Base-by-base conservation (phyloP, 331 rosid species). In the Telfairia occidentalis region DNA sequence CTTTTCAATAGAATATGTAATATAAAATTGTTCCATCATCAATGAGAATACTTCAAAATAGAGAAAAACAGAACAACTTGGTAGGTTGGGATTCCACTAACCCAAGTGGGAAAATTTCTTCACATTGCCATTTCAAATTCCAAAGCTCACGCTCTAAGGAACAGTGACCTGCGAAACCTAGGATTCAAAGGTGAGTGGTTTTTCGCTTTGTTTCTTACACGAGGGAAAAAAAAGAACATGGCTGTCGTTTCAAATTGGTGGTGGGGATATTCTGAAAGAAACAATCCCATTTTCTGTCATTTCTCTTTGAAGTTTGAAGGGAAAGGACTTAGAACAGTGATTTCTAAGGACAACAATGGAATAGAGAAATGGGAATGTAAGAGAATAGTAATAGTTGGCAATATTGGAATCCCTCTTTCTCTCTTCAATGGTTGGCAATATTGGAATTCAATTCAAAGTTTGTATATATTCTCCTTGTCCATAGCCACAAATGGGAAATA, bases 61-160 rank as follows among this genome's bases (percentile, higher is more conserved):
- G 60, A 49, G 78, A 71, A 50, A 50, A 73, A 55, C 64, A 74
- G 37, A 72, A 73, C 79, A 58, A 78, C 77, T 65, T 63, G 81
- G 52, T 59, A 29, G 57, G 77, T 69, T 76, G 66, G 61, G 57
- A 66, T 50, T 78, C 79, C 81, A 59, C 71, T 7, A 46, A 71
- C 30, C 76, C 42, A 7, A 71, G 76, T 71, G 45, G 60, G 40
- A 48, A 48, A 28, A 28, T 5, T 48, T 71, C 75, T 46, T 71
- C 7, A 63, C 5, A 19, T 29, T 28, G n/a, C 74, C 48, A 40
- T 66, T 28, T 71, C 54, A 18, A 30, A 24, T 70, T 8, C 8
- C 35, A 13, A 6, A 7, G 57, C 29, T 48, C 43, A 48, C 13
- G 3, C 13, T 26, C 50, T 43, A 32, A 34, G 71, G 28, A 63